Base-by-base conservation (phyloP, 306 rosid genomes). In the Quercus wislizeni region DNA sequence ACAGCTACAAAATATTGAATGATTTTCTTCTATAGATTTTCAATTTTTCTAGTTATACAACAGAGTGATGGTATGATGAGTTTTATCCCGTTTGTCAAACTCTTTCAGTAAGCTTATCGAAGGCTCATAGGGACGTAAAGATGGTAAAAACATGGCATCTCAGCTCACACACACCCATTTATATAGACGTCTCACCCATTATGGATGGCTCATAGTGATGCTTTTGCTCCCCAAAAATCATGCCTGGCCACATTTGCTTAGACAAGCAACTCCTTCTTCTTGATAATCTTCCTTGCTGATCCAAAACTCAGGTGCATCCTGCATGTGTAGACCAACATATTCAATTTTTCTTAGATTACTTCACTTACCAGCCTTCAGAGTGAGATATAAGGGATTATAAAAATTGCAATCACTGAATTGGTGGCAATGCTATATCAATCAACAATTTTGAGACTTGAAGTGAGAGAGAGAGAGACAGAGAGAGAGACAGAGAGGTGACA, bases 231-330 rank as follows among this genome's bases (percentile, higher is more conserved):
- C 79, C 78, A 28, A 75, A 85, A 80, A 85, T 95, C 92, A 95
- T 69, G 96, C 98, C 82, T 88, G 94, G 74, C 98, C 96, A 80
- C 93, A 93, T 85, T 87, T 96, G 85, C 89, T 91, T 19, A 93
- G 85, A 81, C 98, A 93, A 84, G 91, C 91, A 82, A 91, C 14
- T 46, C 99, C 99, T 83, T 95, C 99, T 91, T 96, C 99, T 76
- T 83, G 96, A 90, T 96, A 96, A 85, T 96, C 97, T 81, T 93
- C 99, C 83, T 93, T 88, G 87, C 93, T 93, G 73, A 96, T 93
- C 99, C 99, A 96, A 86, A 91, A 96, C 79, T 93, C 98, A 51
- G 98, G 98, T 25, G 99, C 94, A 87, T 96, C 98, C 98, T 96
- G 92, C 77, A 77, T 55, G 74, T 78, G 69, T 82, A 46, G 87